Conservation (phyloP, 1,284 basidiomycete genomes). For the Vanrija humicola region DNA sequence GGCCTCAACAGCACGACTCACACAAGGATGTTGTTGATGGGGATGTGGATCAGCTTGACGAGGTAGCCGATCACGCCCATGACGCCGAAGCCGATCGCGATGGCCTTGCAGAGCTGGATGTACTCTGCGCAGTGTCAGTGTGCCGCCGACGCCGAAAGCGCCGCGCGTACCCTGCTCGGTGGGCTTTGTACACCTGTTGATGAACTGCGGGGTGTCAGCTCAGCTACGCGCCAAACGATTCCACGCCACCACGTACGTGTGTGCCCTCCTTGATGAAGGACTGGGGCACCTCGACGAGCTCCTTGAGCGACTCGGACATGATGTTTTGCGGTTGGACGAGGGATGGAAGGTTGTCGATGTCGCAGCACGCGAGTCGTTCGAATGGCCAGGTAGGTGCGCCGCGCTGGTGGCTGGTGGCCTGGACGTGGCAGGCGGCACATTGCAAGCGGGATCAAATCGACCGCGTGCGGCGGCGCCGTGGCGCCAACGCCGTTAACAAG, state of each 20-base stretch:
- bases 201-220: slow-evolving; percentile 61
- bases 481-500: too few species aligned
- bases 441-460: too few species aligned
- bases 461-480: too few species aligned
- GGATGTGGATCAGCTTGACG: slow-evolving; percentile 92
- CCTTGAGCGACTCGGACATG: slow-evolving; percentile 68
- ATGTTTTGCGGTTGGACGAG: slow-evolving; percentile 28
- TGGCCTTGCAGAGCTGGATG: slow-evolving; percentile 83
- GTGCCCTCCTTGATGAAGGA: slow-evolving; percentile 90
- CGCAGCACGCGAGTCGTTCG: too few species aligned
- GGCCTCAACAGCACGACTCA: slow-evolving; percentile 54
- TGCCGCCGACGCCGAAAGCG: not conserved
- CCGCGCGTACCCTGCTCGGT: slow-evolving; percentile 75
- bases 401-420: too few species aligned
- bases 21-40: slow-evolving; percentile 95
- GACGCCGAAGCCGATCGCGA: slow-evolving; percentile 89
- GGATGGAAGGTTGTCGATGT: slow-evolving; percentile 2
- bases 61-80: slow-evolving; percentile 97
- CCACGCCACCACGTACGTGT: slow-evolving; percentile 61
- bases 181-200: slow-evolving; percentile 96
- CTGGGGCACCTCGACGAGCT: slow-evolving; percentile 86
- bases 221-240: not conserved
- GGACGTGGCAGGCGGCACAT: too few species aligned
- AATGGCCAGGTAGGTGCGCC: too few species aligned
- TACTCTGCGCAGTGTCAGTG: slow-evolving; percentile 63